Conservation (phyloP, 176 grass and related monocot genomes). For the Oryza australiensis region DNA sequence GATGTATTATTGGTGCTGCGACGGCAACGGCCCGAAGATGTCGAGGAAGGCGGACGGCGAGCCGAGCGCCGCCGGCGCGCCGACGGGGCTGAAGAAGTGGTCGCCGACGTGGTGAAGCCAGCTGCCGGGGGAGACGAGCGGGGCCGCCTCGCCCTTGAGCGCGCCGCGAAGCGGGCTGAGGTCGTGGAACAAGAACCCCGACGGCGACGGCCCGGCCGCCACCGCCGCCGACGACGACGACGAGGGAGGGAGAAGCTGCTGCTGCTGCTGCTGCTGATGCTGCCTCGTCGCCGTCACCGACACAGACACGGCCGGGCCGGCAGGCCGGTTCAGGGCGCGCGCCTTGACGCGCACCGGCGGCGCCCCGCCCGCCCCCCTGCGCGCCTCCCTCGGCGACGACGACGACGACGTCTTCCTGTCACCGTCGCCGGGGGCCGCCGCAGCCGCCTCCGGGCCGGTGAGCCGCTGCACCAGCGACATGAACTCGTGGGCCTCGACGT, state of each 20-base stretch:
- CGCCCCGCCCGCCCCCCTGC: background rate
- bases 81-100: constrained; percentile 57
- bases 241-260: constrained; percentile 5
- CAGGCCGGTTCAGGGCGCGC: constrained; percentile 43
- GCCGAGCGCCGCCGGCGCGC: constrained; percentile 5
- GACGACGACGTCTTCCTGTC: constrained; percentile 21
- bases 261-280: constrained; percentile 18
- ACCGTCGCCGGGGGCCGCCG: background rate
- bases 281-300: constrained; percentile 51
- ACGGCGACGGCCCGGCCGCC: constrained; percentile 23
- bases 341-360: constrained; percentile 74
- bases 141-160: constrained; percentile 48
- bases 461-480: constrained; percentile 87
- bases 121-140: constrained; percentile 45
- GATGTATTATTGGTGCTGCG: constrained; percentile 49
- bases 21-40: constrained; percentile 59
- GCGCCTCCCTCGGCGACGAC: background rate
- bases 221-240: background rate
- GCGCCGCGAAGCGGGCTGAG: constrained; percentile 66
- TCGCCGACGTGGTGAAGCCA: constrained; percentile 63
- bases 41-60: constrained; percentile 73
- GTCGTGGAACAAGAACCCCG: constrained; percentile 59
- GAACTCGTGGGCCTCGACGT: constrained; percentile 88
- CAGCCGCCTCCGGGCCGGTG: constrained; percentile 55
- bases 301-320: constrained; percentile 46